Evolutionary conservation across 768 basidiomycete species (phyloP), one percentile per base, ranked within the genome.

Genomic region (Kwoniella shandongensis): DNA sequence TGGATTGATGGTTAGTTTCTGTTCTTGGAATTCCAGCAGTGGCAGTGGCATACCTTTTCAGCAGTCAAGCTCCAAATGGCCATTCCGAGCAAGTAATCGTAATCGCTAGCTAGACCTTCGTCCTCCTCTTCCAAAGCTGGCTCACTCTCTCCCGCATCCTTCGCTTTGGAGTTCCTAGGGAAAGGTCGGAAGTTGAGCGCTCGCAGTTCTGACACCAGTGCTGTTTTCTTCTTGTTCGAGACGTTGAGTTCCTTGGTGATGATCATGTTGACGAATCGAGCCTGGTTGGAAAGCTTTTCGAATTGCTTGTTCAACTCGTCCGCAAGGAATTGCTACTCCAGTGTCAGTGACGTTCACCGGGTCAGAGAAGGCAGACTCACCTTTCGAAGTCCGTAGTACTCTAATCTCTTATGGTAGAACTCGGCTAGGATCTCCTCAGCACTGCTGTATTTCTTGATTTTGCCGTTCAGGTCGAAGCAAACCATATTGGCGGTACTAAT

Each of bases 401-500:
- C 85, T 62, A 99, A 78, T 15, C 96, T 85, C 54, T 85, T 79
- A 25, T 89, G 88, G 73, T 89, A 99, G 74, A 96, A 99, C 36
- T 96, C 93, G 62, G 89, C 86, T 42, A 98, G 76, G 51, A 99
- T 89, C 64, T 92, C 88, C 72, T 98, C 96, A 0, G 96, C 85
- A 0, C 86, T 83, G 17, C 83, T 80, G 76, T 97, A 98, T 78
- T 86, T 93, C 79, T 86, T 91, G 79, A 99, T 94, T 80, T 94
- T 96, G 66, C 90, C 87, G 17, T 93, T 88, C 59, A 89, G 83
- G 77, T 99, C 94, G 76, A 99, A 99, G 78, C 91, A 92, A 17
- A 98, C 96, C 96, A 99, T 98, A 79, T 99, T 99, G 74, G 84
- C 83, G 15, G 91, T 96, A 76, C 82, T 88, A 75, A 99, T 78